Base-by-base conservation (phyloP, 352 stramenopile species). In the Globisporangium spinosum region DNA sequence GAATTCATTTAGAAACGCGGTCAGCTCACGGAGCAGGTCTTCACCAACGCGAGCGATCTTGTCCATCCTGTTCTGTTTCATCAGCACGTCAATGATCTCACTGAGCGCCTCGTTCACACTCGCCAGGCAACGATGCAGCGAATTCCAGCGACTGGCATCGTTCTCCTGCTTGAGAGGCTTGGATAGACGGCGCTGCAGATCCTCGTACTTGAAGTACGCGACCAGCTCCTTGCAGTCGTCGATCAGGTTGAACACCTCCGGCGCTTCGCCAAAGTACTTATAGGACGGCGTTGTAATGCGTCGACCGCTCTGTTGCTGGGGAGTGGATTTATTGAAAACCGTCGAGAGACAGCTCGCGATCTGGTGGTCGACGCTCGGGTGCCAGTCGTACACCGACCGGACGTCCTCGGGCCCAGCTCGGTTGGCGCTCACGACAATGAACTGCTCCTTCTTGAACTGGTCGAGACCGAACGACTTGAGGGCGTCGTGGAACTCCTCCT, bases 61-160 rank as follows among this genome's bases (percentile, higher is more conserved):
- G 27, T 40, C 27, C 32, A 22, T 59, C 54, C n/a, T 59, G 1
- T 27, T 27, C 54, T 5, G 38, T 6, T 59, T 27, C 13, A 22
- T 22, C n/a, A 59, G 27, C 27, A 59, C 54, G 17, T 22, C 27
- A 15, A 59, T 8, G 27, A 59, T 38, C 25, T 59, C 54, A 34
- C 54, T 59, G 54, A 32, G 54, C 54, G 40, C 12, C 25, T 59
- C 54, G 27, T 59, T 17, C 54, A 59, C 54, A 22, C 54, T 59
- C 5, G 5, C 15, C 5, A 59, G 54, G 32, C 54, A 59, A 32
- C 32, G 54, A 32, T 40, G 17, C 54, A 59, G 15, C 25, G 54
- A 59, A 13, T 34, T 40, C 25, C 54, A 40, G 27, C 25, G 20
- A 38, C 13, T 8, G 15, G 15, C n/a, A 20, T n/a, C 17, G 13